phyloP scores from a whole-genome alignment of 257 asterid species.

The Solanum paucissectum region DNA sequence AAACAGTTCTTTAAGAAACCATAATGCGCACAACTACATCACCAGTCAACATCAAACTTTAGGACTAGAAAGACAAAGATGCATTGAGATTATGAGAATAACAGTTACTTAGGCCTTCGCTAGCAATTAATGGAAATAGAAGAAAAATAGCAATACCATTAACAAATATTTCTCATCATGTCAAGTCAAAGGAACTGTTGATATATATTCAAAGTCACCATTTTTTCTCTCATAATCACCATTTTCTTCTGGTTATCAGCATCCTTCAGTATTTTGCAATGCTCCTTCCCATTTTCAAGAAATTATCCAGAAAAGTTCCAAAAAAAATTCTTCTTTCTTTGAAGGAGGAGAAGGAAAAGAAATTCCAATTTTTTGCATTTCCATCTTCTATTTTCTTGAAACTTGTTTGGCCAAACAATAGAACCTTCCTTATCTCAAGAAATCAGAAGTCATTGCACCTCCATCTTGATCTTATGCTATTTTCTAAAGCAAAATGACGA shows the following conservation, averaged over 20 bases:
- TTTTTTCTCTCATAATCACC: not conserved
- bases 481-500: not conserved
- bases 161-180: not conserved
- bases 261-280: not conserved
- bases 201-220: not conserved
- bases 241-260: not conserved
- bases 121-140: not conserved
- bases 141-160: not conserved
- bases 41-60: not conserved
- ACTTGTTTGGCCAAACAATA: not conserved
- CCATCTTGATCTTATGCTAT: not conserved
- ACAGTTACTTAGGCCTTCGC: not conserved
- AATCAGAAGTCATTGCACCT: not conserved
- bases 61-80: not conserved
- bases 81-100: not conserved
- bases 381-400: not conserved
- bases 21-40: not conserved
- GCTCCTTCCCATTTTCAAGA: not conserved
- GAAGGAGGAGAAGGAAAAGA: not conserved
- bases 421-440: not conserved
- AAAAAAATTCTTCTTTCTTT: not conserved
- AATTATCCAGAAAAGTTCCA: not conserved
- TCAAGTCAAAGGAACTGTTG: not conserved
- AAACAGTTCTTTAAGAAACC: not conserved
- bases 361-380: not conserved